Conservation (phyloP, 2,329 filamentous ascomycete genomes). For the Hypoxylon sp. region DNA sequence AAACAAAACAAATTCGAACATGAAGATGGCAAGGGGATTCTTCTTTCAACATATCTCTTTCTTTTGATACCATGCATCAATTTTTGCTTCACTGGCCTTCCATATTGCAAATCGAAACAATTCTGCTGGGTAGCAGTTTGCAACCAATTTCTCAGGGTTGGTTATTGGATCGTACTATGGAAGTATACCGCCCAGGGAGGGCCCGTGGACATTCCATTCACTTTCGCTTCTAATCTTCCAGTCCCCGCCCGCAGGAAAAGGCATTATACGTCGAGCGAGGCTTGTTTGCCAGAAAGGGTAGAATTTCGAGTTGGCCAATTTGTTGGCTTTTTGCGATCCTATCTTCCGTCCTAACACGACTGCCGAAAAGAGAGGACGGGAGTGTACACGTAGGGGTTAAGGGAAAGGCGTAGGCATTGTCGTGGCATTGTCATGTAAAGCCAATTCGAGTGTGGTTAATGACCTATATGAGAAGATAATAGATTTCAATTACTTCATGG, state of each 20-base stretch:
- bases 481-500: constrained; percentile 24
- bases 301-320: constrained; percentile 13
- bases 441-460: constrained; percentile 21
- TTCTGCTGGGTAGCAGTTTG: constrained; percentile 9
- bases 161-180: constrained; percentile 9
- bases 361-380: constrained; percentile 1
- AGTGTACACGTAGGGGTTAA: constrained; percentile 28
- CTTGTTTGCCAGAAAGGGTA: constrained; percentile 12
- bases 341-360: constrained; percentile 1
- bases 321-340: constrained; percentile 6
- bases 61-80: constrained; percentile 34
- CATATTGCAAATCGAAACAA: no score
- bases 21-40: constrained; percentile 1
- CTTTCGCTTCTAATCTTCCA: constrained; percentile 24
- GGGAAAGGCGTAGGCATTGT: constrained; percentile 11
- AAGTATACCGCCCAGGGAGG: constrained; percentile 6
- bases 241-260: constrained; percentile 1
- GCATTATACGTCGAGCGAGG: constrained; percentile 1
- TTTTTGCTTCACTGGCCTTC: constrained; percentile 18
- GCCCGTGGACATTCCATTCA: no score
- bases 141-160: neutral
- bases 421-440: constrained; percentile 10
- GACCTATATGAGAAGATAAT: constrained; percentile 39
- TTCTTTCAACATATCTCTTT: constrained; percentile 20
- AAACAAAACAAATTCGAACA: neutral